Conservation (phyloP, 169 alveolate genomes). For the Cryptosporidium tyzzeri region DNA sequence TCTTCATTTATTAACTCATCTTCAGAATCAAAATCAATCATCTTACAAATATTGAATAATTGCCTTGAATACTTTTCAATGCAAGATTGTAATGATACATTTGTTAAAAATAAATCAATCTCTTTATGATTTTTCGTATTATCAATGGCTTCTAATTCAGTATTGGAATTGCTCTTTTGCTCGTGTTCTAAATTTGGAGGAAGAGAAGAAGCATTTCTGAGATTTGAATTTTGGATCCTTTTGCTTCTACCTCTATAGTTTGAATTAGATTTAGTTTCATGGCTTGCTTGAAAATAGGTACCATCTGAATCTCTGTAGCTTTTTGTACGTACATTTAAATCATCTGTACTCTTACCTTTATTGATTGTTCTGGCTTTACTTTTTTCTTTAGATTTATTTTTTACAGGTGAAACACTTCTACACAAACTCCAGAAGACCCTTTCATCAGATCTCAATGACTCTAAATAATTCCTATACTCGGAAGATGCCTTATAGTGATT, state of each 20-base stretch:
- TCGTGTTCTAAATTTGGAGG: constrained; percentile 20
- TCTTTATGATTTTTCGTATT: background rate
- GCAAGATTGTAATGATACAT: constrained; percentile 4
- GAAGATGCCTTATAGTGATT: constrained; percentile 46
- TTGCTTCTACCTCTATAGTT: background rate
- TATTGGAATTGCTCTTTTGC: background rate
- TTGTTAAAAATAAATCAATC: constrained; percentile 25
- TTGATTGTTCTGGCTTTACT: background rate
- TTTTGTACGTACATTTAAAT: background rate
- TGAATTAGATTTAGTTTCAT: background rate
- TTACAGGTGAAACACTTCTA: constrained; percentile 57
- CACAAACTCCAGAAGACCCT: constrained; percentile 33
- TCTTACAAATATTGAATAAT: constrained; percentile 26
- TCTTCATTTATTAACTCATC: constrained; percentile 12
- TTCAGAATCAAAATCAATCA: constrained; percentile 24
- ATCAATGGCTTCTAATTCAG: background rate
- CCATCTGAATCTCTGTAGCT: background rate
- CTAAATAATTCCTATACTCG: constrained; percentile 52
- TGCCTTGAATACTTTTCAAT: constrained; percentile 32
- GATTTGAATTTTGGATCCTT: background rate
- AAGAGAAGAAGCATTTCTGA: constrained; percentile 20
- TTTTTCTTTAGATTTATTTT: constrained; percentile 19
- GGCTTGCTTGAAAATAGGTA: background rate
- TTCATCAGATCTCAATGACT: constrained; percentile 32
- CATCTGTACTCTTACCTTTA: background rate